A percentile compares a stretch with the other conserved stretches of the same genome.
phyloP scores from a whole-genome alignment of 2,329 filamentous ascomycete genomes.

The Stagonosporopsis cucurbitacearum region DNA sequence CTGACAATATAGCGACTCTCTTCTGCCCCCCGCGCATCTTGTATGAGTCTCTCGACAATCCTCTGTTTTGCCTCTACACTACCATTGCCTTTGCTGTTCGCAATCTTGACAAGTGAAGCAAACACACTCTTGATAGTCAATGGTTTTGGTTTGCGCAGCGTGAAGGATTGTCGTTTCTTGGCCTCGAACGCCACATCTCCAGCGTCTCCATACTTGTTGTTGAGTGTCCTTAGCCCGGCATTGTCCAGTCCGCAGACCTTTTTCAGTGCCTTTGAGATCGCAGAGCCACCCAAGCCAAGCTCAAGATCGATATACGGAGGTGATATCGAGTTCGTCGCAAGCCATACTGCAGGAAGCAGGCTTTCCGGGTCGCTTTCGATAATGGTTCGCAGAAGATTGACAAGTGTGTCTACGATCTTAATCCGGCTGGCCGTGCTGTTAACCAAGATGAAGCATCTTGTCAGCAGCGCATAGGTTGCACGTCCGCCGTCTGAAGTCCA shows the following conservation, averaged over 20 bases:
- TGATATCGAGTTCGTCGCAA: constrained; percentile 93
- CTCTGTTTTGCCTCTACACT: constrained; percentile 88
- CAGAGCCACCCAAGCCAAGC: constrained; percentile 85
- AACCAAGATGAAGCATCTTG: constrained; percentile 87
- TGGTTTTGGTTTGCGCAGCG: constrained; percentile 84
- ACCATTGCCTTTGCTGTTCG: constrained; percentile 83
- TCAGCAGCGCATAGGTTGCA: constrained; percentile 87
- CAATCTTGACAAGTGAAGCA: constrained; percentile 83
- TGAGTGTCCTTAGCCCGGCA: constrained; percentile 79
- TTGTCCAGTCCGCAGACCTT: constrained; percentile 87
- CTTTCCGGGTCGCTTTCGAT: constrained; percentile 87
- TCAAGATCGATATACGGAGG: constrained; percentile 92
- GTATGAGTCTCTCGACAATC: constrained; percentile 85
- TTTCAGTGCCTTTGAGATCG: constrained; percentile 90
- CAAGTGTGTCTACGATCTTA: constrained; percentile 95
- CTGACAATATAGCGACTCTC: constrained; percentile 92
- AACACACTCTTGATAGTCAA: constrained; percentile 89
- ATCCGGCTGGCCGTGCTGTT: constrained; percentile 92
- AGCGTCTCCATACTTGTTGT: constrained; percentile 89
- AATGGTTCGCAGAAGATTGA: constrained; percentile 83
- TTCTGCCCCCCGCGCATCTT: constrained; percentile 89
- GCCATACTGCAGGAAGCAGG: constrained; percentile 86
- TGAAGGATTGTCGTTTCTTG: constrained; percentile 93
- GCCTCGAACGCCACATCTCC: constrained; percentile 97
- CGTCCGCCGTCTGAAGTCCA: constrained; percentile 77